Evolutionary conservation across 345 rosid species (phyloP).

Genomic region (Rhodamnia argentea): DNA sequence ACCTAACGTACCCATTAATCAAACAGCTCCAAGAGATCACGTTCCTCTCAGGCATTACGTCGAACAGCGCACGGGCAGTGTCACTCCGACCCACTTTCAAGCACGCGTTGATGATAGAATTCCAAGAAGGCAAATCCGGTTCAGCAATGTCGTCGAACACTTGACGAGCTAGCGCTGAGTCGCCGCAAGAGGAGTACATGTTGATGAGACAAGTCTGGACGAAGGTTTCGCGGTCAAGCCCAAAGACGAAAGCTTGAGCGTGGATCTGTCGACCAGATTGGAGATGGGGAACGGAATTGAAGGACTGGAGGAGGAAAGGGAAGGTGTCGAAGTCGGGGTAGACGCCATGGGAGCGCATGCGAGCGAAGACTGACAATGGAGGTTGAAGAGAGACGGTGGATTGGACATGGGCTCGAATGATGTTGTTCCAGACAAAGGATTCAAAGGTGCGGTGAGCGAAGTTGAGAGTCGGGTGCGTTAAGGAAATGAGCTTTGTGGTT

Average conservation of each 20-base stretch:
- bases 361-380: slow-evolving; percentile 24
- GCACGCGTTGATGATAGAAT: slow-evolving; percentile 24
- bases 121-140: slow-evolving; percentile 43
- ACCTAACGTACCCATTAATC: slow-evolving; percentile 37
- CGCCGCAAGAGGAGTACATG: slow-evolving; percentile 33
- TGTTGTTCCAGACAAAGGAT: slow-evolving; percentile 39
- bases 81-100: slow-evolving; percentile 20
- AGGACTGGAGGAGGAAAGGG: slow-evolving; percentile 34
- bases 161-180: slow-evolving; percentile 14
- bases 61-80: slow-evolving; percentile 33
- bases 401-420: slow-evolving; percentile 22
- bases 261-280: slow-evolving; percentile 10
- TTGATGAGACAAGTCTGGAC: slow-evolving; percentile 27
- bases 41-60: slow-evolving; percentile 36
- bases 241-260: slow-evolving; percentile 10
- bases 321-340: slow-evolving; percentile 36
- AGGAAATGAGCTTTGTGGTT: slow-evolving; percentile 3
- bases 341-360: slow-evolving; percentile 42
- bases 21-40: slow-evolving; percentile 48
- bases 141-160: slow-evolving; percentile 28
- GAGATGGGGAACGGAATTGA: slow-evolving; percentile 11
- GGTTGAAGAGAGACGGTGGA: slow-evolving; percentile 4
- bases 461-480: slow-evolving; percentile 27
- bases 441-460: slow-evolving; percentile 24
- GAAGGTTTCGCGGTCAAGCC: slow-evolving; percentile 15